Conservation (phyloP, 768 basidiomycete species). For the Psilocybe cyanescens region DNA sequence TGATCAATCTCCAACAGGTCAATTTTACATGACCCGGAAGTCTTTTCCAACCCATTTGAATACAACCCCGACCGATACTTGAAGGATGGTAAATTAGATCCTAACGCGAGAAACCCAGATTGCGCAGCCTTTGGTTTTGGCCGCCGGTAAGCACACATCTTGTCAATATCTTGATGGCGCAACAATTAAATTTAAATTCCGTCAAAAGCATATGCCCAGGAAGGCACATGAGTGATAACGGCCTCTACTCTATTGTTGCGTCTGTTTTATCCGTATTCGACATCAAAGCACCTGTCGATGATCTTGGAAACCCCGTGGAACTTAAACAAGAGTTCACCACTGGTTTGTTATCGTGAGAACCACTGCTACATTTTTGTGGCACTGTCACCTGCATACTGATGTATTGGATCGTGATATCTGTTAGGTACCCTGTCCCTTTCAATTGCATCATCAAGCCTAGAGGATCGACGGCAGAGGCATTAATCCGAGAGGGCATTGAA, state of each 20-base stretch:
- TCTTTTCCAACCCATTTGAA: constrained; percentile 40
- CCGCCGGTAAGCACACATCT: constrained; percentile 24
- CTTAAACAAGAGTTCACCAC: constrained; percentile 22
- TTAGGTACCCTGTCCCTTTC: constrained; percentile 27
- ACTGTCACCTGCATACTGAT: not conserved
- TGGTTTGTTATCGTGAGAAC: constrained; percentile 26
- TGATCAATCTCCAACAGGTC: constrained; percentile 12
- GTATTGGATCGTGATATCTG: not conserved
- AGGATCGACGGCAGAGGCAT: constrained; percentile 13
- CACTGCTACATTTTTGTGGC: not conserved
- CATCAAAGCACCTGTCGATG: constrained; percentile 25
- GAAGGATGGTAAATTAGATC: constrained; percentile 26
- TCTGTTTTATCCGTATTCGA: constrained; percentile 27
- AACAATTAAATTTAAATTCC: not conserved
- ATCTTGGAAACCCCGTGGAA: constrained; percentile 21
- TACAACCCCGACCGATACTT: constrained; percentile 37
- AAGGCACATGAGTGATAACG: constrained; percentile 25
- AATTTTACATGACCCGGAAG: constrained; percentile 36
- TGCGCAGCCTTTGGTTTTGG: constrained; percentile 36
- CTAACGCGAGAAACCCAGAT: constrained; percentile 26
- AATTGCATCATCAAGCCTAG: constrained; percentile 28
- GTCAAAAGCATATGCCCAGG: constrained; percentile 29
- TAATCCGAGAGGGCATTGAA: constrained; percentile 18
- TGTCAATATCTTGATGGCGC: not conserved
- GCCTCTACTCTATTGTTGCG: constrained; percentile 22